Evolutionary conservation across 2,329 filamentous ascomycete species (phyloP), one percentile per base, ranked within the genome.

Genomic region (Lachnum nothofagi): DNA sequence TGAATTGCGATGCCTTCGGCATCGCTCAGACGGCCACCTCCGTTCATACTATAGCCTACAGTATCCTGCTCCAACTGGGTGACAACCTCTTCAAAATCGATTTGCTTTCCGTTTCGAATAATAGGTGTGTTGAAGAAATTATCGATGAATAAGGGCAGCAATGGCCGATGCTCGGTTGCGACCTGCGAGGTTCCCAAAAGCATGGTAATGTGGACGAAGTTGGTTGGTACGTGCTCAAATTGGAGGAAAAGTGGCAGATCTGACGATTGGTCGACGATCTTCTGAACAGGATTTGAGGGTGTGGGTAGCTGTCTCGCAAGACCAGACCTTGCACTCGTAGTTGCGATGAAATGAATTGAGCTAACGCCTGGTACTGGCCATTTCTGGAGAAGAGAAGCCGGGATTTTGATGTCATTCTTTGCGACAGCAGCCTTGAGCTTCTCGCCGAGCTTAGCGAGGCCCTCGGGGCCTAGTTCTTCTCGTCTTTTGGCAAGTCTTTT

Each of bases 41-140:
- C 80, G 51, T 83, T 81, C 56, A 96, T 81, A 1, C 72, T 74
- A 67, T 95, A 97, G 57, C 82, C 84, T 49, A 97, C 83, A 0
- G 93, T 97, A 60, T 97, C 91, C 62, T 85, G 82, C 68, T 98
- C 93, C 3, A 98, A 77, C 63, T 91, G 83, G 64, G 89, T 88
- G 38, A 97, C 90, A 3, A 97, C 88, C 54, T 95, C 81, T 65
- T 97, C 93, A 60, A 97, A 98, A 41, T 86, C 83, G 24, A 98
- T 72, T 20, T 78, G 79, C 64, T 88, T 76, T 37, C 88, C 90
- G 60, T 90, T 77, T 24, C 84, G 82, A 60, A 78, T 76, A 51
- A 98, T 84, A 2, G 91, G 93, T 0, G 90, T 89, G 64, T 89
- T 91, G 75, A 97, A 98, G 72, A 97, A 95, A 63, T 91, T 93